These are phyloP conservation scores for Calcarisporium arbuscula DNA, from an alignment of 2,329 filamentous ascomycete species.

Conservation along the genomic window DNA sequence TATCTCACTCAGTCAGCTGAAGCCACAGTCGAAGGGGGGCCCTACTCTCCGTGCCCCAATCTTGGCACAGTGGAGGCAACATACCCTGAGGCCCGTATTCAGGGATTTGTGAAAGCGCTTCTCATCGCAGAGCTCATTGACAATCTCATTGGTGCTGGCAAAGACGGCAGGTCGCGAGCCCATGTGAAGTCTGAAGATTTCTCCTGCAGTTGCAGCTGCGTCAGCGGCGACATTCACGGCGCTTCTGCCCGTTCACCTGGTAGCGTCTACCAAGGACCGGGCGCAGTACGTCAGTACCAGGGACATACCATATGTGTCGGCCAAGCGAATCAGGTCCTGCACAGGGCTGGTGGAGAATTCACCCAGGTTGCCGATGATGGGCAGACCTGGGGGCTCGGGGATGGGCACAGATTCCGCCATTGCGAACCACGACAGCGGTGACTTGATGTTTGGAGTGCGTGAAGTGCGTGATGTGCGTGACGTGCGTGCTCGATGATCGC, in stretches of 20 bases:
- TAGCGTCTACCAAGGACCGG: background rate
- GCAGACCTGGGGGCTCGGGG: slow-evolving; percentile 57
- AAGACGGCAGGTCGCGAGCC: slow-evolving; percentile 42
- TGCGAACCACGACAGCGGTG: too few species aligned
- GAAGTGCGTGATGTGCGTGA: too few species aligned
- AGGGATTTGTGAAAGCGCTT: slow-evolving; percentile 58
- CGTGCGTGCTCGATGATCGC: too few species aligned
- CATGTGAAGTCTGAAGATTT: slow-evolving; percentile 53
- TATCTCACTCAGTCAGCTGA: slow-evolving; percentile 10
- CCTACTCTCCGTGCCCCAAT: too few species aligned
- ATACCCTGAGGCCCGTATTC: slow-evolving; percentile 36
- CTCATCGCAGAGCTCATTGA: slow-evolving; percentile 61
- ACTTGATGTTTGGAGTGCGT: too few species aligned
- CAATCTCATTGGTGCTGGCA: slow-evolving; percentile 45
- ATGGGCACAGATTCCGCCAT: slow-evolving; percentile 41
- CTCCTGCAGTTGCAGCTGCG: slow-evolving; percentile 39
- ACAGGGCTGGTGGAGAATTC: slow-evolving; percentile 57
- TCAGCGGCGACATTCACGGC: background rate
- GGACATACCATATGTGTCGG: slow-evolving; percentile 58
- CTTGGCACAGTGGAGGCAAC: too few species aligned
- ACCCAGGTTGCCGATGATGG: slow-evolving; percentile 58
- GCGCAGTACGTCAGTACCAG: background rate
- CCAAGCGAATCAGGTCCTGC: slow-evolving; percentile 48
- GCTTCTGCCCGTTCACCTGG: background rate
- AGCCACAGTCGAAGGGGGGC: too few species aligned